Evolutionary conservation across 306 rosid species (phyloP).

Genomic region (Lagenaria siceraria): DNA sequence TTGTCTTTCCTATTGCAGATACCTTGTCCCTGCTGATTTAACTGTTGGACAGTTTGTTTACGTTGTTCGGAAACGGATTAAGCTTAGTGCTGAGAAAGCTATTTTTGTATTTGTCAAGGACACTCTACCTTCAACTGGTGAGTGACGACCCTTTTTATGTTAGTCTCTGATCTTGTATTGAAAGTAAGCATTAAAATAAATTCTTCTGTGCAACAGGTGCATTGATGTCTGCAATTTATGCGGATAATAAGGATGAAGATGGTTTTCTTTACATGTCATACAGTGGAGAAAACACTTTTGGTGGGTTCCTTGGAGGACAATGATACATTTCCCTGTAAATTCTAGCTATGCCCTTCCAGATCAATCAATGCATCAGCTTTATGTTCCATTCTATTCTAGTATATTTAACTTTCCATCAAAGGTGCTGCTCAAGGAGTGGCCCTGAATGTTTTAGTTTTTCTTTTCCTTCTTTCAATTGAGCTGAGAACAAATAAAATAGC

Average conservation of each 20-base stretch:
- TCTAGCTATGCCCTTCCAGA: neutral
- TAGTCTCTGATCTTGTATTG: neutral
- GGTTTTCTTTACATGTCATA: constrained; percentile 10
- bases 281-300: constrained; percentile 7
- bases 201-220: constrained; percentile 3
- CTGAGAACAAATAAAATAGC: neutral
- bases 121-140: constrained; percentile 37
- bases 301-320: constrained; percentile 5
- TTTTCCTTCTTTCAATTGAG: neutral
- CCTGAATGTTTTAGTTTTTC: neutral
- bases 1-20: constrained; percentile 33
- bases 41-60: constrained; percentile 77
- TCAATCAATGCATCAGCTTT: neutral
- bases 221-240: constrained; percentile 2
- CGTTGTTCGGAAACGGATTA: constrained; percentile 82
- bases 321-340: neutral
- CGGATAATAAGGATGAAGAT: constrained; percentile 6
- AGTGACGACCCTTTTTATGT: neutral
- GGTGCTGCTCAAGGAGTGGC: neutral
- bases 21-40: constrained; percentile 87
- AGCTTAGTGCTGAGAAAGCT: constrained; percentile 81
- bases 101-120: constrained; percentile 67
- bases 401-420: neutral
- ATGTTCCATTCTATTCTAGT: neutral
- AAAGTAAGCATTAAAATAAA: neutral